Evolutionary conservation across 768 basidiomycete species (phyloP).

Genomic region (Lentinula detonsa): DNA sequence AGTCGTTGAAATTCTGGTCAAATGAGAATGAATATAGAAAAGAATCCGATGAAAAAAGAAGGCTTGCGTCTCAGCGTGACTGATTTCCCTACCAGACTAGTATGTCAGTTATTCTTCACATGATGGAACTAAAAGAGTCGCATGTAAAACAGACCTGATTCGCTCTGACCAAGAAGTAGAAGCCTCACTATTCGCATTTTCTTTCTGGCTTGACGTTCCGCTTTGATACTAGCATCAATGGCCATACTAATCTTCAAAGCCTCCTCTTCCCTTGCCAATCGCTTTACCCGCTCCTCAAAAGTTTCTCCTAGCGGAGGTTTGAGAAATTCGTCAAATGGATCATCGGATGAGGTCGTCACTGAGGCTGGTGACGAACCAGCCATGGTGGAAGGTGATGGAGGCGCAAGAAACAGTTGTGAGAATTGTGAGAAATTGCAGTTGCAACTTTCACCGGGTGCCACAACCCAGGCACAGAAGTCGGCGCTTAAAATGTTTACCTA

Average conservation of each 20-base stretch:
- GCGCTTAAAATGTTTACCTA: background rate
- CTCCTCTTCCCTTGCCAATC: constrained; percentile 59
- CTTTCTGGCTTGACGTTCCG: constrained; percentile 53
- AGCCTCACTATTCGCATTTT: constrained; percentile 70
- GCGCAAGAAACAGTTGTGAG: constrained; percentile 3
- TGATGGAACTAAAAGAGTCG: background rate
- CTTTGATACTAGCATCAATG: constrained; percentile 72
- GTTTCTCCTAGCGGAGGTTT: constrained; percentile 66
- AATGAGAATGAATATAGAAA: background rate
- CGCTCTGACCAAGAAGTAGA: constrained; percentile 75
- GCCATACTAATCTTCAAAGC: constrained; percentile 57
- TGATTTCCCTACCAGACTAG: constrained; percentile 52
- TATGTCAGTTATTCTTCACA: background rate
- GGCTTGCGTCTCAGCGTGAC: constrained; percentile 75
- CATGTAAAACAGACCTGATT: constrained; percentile 46
- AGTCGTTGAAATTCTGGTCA: constrained; percentile 66
- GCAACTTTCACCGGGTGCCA: too few species aligned
- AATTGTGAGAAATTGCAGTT: background rate
- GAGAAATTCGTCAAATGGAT: constrained; percentile 63
- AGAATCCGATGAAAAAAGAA: constrained; percentile 7
- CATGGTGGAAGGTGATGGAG: constrained; percentile 4
- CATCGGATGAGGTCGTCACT: constrained; percentile 24
- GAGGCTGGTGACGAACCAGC: constrained; percentile 2
- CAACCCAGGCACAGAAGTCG: background rate
- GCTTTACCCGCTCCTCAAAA: constrained; percentile 44